A percentile compares a stretch with the other conserved stretches of the same genome.
Evolutionary conservation across 164 flowering plant genomes (phyloP).

Genomic region (Magnolia kwangsiensis): DNA sequence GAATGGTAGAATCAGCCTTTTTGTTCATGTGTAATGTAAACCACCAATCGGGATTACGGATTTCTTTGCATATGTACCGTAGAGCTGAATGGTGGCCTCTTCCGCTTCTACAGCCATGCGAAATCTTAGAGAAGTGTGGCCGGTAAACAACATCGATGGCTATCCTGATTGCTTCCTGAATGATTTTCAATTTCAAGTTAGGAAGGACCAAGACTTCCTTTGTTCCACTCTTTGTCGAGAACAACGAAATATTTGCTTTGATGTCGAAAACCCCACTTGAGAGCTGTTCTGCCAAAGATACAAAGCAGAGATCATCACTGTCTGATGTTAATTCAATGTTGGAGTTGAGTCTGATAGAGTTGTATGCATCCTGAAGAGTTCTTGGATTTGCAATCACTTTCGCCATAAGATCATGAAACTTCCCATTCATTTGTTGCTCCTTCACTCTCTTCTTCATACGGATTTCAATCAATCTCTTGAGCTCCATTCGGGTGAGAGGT

Average conservation of each 20-base stretch:
- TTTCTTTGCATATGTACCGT: conserved; percentile 63
- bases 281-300: conserved; percentile 64
- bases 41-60: conserved; percentile 71
- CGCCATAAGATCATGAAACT: conserved; percentile 55
- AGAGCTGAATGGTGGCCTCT: conserved; percentile 67
- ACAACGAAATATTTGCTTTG: conserved; percentile 46
- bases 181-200: conserved; percentile 55
- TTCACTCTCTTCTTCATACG: conserved; percentile 87
- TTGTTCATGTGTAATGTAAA: conserved; percentile 52
- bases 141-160: conserved; percentile 77
- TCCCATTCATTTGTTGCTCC: conserved; percentile 61
- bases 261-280: conserved; percentile 51
- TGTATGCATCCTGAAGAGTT: conserved; percentile 76
- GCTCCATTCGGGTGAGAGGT: conserved; percentile 29
- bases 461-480: conserved; percentile 55
- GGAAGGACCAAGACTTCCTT: conserved; percentile 76
- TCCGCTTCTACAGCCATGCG: conserved; percentile 90
- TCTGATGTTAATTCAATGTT: conserved; percentile 44
- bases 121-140: conserved; percentile 80
- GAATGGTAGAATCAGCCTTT: conserved; percentile 44
- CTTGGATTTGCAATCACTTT: conserved; percentile 69
- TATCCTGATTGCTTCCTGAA: conserved; percentile 83
- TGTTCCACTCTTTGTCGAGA: conserved; percentile 43
- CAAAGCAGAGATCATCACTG: conserved; percentile 36
- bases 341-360: conserved; percentile 56